Conservation (phyloP, 1,139 yeast genomes). For the Schwanniomyces etchellsii region DNA sequence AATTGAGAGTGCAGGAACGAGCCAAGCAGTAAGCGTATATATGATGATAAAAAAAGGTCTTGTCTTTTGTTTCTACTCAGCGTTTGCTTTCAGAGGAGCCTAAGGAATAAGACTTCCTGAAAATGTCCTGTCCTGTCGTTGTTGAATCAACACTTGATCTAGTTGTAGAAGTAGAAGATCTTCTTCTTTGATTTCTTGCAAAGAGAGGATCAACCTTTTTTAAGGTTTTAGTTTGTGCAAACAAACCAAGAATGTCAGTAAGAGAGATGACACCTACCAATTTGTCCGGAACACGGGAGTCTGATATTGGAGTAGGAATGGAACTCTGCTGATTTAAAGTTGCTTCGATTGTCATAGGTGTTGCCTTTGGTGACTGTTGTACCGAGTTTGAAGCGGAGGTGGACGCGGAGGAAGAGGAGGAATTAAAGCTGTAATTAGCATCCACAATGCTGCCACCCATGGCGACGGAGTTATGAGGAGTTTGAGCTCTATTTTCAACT, state of each 20-base stretch:
- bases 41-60: background rate
- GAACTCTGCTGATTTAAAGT: constrained; percentile 8
- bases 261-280: constrained; percentile 86
- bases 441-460: background rate
- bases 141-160: constrained; percentile 31
- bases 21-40: background rate
- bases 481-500: constrained; percentile 48
- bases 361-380: constrained; percentile 6
- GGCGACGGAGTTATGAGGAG: constrained; percentile 5
- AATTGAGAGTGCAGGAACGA: too few relatives aligned
- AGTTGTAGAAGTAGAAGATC: constrained; percentile 49
- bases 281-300: constrained; percentile 47
- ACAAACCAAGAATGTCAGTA: constrained; percentile 78
- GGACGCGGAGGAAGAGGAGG: background rate
- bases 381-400: background rate
- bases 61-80: background rate
- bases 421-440: background rate
- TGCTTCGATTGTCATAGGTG: constrained; percentile 18
- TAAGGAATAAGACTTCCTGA: constrained; percentile 10
- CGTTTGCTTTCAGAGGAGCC: background rate
- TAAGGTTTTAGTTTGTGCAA: constrained; percentile 67
- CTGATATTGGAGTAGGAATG: constrained; percentile 3
- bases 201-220: constrained; percentile 69
- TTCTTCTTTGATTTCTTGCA: constrained; percentile 85
- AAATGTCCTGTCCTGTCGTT: constrained; percentile 7